phyloP scores from a whole-genome alignment of 2,329 filamentous ascomycete species.

The Torrubiella hemipterigena region DNA sequence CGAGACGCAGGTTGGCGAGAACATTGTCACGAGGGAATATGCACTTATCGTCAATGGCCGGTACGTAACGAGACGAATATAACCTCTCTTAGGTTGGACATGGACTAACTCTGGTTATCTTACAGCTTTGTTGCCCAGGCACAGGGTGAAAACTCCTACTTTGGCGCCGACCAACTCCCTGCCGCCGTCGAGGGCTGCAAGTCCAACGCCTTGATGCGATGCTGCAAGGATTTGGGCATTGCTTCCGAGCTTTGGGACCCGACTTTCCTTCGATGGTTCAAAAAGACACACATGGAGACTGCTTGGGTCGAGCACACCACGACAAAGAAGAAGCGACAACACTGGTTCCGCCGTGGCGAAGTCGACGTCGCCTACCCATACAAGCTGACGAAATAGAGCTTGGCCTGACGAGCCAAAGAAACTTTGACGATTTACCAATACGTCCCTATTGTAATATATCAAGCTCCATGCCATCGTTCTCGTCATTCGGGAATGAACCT shows the following conservation, averaged over 20 bases:
- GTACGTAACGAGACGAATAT: constrained; percentile 34
- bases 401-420: too few species aligned
- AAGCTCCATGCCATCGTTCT: too few species aligned
- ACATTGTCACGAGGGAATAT: constrained; percentile 79
- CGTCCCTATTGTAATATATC: too few species aligned
- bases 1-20: constrained; percentile 73
- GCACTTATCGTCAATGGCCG: constrained; percentile 78
- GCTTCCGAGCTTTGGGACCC: constrained; percentile 96
- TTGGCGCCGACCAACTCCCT: constrained; percentile 77
- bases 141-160: constrained; percentile 90
- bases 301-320: constrained; percentile 78
- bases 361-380: constrained; percentile 57
- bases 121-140: constrained; percentile 79
- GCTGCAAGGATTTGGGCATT: constrained; percentile 94
- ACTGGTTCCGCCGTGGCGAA: constrained; percentile 71
- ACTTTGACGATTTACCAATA: too few species aligned
- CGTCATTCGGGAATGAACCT: too few species aligned
- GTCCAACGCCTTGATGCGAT: constrained; percentile 93
- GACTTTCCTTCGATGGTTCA: constrained; percentile 73
- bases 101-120: neutral
- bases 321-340: constrained; percentile 81
- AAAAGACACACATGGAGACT: constrained; percentile 62
- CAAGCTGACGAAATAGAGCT: constrained; percentile 22
- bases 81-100: neutral
- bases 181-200: constrained; percentile 95